Evolutionary conservation across 164 flowering plant species (phyloP), one percentile per base, ranked within the genome.

Genomic region (Umbellularia californica): DNA sequence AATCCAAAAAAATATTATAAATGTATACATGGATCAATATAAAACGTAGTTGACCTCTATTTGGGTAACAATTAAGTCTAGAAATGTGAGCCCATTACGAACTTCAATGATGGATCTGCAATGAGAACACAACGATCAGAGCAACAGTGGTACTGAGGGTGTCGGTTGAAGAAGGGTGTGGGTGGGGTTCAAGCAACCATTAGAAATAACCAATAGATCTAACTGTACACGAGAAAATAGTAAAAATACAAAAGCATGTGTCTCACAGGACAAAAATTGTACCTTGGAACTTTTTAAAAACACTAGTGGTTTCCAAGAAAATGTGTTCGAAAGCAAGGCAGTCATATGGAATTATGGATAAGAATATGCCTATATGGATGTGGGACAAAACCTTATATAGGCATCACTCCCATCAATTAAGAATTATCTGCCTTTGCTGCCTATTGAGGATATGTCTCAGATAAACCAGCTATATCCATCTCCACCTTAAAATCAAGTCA

Each of bases 31-130:
- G 15, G 70, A 28, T 22, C 55, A 19, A 25, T 7, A 51, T 66
- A 9, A 9, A 27, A 25, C 69, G 62, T 14, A 2, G 47, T 17
- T 67, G 13, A 96, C 99, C 98, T 96, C 96, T 75, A 96, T 94
- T 77, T 96, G 99, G 69, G 83, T 84, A 65, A 96, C 97, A 82
- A 94, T 96, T 30, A 96, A 82, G 80, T 96, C 98, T 24, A 96
- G 91, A 83, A 94, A 94, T 74, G 99, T 96, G 89, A 94, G 79
- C 22, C 97, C 98, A 87, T 92, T 84, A 3, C 97, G 90, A 81
- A 96, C 99, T 88, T 96, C 98, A 76, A 96, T 94, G 60, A 92
- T 97, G 77, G 98, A 96, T 69, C 98, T 96, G 88, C 75, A 84
- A 51, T 47, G 60, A 68, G 20, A 24, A 33, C 10, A 62, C 28